Evolutionary conservation across 352 stramenopile genomes (phyloP).

Genomic region (Aphanomyces euteiches): DNA sequence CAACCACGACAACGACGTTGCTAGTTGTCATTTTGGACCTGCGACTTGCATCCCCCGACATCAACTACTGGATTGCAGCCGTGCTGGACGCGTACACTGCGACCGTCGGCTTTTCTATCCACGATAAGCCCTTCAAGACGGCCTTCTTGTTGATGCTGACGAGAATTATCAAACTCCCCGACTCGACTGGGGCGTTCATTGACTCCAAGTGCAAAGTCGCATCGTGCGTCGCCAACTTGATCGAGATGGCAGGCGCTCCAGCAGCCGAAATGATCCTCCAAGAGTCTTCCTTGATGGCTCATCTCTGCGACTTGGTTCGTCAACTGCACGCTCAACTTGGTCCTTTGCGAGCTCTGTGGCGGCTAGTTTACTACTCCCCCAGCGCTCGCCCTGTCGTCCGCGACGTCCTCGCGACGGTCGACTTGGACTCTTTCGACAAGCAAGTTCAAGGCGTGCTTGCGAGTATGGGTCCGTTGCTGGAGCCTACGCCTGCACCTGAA

Average conservation of each 20-base stretch:
- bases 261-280: not conserved
- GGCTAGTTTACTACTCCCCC: not conserved
- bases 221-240: not conserved
- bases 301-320: not conserved
- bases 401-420: too few relatives aligned
- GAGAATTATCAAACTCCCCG: slow-evolving; percentile 8
- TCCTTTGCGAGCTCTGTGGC: not conserved
- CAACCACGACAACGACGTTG: not conserved
- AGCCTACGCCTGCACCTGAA: too few relatives aligned
- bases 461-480: too few relatives aligned
- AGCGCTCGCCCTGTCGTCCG: not conserved
- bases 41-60: slow-evolving; percentile 1
- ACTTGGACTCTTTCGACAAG: too few relatives aligned
- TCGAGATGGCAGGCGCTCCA: not conserved
- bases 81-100: not conserved
- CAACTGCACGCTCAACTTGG: not conserved
- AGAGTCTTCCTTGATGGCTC: not conserved
- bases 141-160: not conserved
- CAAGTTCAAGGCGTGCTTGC: too few relatives aligned
- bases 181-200: not conserved
- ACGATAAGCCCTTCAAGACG: not conserved
- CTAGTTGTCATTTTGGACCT: not conserved
- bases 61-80: slow-evolving; percentile 18
- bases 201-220: slow-evolving; percentile 8
- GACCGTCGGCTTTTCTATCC: not conserved